Conservation (phyloP, 345 rosid genomes). For the Salix dunnii region DNA sequence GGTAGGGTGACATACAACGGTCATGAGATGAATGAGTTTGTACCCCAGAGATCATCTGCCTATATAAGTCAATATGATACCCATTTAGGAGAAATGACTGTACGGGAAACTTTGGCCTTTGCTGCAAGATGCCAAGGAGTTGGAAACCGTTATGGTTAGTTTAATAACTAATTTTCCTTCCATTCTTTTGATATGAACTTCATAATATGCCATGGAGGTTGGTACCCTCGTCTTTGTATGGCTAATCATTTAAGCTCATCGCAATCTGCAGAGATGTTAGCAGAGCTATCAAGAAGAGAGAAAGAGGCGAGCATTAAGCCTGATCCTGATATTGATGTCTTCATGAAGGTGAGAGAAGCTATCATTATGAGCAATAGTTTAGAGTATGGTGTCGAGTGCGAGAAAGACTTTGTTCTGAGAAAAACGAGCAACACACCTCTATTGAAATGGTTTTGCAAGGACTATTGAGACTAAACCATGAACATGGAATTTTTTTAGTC, state of each 20-base stretch:
- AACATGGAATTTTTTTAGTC: too few relatives aligned
- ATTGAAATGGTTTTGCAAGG: neutral
- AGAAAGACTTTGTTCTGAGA: neutral
- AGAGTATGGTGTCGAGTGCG: constrained; percentile 45
- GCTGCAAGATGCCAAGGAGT: constrained; percentile 67
- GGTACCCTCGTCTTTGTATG: neutral
- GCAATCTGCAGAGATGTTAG: constrained; percentile 44
- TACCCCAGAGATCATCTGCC: constrained; percentile 64
- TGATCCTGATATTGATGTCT: constrained; percentile 66
- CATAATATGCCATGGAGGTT: neutral
- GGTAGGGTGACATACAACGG: constrained; percentile 74
- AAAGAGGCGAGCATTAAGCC: constrained; percentile 66
- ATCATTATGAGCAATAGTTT: constrained; percentile 38
- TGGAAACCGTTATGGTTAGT: constrained; percentile 62
- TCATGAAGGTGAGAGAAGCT: constrained; percentile 52
- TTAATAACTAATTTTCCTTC: neutral
- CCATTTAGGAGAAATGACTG: constrained; percentile 62
- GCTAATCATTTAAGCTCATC: neutral
- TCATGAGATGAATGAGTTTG: constrained; percentile 48
- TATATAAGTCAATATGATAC: constrained; percentile 69
- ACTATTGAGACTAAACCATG: neutral
- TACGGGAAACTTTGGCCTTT: constrained; percentile 71
- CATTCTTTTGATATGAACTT: neutral
- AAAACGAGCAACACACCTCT: neutral
- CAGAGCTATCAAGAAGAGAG: constrained; percentile 68